Base-by-base conservation (phyloP, 768 basidiomycete species). In the Strobilomyces dryophilus region DNA sequence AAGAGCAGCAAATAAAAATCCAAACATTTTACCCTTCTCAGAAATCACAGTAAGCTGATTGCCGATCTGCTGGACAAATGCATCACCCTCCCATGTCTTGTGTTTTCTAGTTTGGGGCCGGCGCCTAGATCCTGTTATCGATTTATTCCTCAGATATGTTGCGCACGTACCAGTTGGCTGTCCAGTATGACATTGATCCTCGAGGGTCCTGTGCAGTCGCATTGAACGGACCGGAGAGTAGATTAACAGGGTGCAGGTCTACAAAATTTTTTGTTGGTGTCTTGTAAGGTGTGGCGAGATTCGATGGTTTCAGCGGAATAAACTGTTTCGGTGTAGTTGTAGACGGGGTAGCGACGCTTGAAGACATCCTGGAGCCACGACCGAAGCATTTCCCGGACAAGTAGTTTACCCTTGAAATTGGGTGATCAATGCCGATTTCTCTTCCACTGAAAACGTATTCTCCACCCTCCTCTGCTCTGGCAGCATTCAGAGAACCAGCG, bases 21-120 rank as follows among this genome's bases (percentile, higher is more conserved):
- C 53, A 61, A 65, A 91, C 89, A 83, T 66, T 72, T 84, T 81
- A 3, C 90, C 90, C 50, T 79, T 77, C 61, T 89, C 86, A 4
- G 84, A 81, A 37, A 88, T 69, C 73, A 90, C 78, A 1, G 75
- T 77, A 20, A 89, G 63, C 53, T 78, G 80, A 12, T 76, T 75
- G 20, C 72, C 75, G 32, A 69, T 65, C 35, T 75, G 73, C 29
- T 81, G 79, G 24, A 87, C 73, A 67, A 79, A 87, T 8, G 78
- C 83, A 56, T 85, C 89, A 3, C 85, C 90, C 52, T 93, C 91
- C 92, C 93, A 94, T 0, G 84, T 88, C 64, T 89, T 88, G 60
- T 91, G 80, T 69, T 93, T 93, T 73, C 78, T 89, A 5, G 70
- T 71, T 61, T 84, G 81, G 12, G 75, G 80, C 60, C 85, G 88